Evolutionary conservation across 805 yeast genomes (phyloP).

Genomic region (Yarrowia divulgata): DNA sequence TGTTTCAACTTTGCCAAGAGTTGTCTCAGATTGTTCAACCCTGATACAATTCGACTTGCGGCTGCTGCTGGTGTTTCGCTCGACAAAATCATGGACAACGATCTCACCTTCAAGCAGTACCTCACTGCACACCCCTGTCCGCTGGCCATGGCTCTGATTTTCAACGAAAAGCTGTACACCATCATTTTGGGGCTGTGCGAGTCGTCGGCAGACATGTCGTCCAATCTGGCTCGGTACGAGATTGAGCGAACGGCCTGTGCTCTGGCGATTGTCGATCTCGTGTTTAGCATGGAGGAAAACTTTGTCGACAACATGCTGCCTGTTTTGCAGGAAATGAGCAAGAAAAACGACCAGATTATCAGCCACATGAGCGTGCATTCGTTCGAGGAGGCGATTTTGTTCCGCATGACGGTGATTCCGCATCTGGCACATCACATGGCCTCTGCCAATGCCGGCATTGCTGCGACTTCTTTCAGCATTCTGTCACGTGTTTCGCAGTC

Average conservation of each 20-base stretch:
- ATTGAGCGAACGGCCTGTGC: conserved; percentile 42
- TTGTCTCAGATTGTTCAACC: conserved; percentile 60
- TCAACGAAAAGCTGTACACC: conserved; percentile 63
- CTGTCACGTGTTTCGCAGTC: conserved; percentile 60
- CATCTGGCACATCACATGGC: conserved; percentile 80
- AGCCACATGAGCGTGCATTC: conserved; percentile 49
- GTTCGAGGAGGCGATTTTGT: conserved; percentile 74
- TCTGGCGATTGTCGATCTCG: conserved; percentile 42
- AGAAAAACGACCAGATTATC: conserved; percentile 35
- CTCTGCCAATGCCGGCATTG: conserved; percentile 58
- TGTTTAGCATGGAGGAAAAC: conserved; percentile 58
- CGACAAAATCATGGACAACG: conserved; percentile 55
- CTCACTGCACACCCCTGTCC: conserved; percentile 75
- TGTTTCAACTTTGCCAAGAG: conserved; percentile 61
- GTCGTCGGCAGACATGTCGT: conserved; percentile 5
- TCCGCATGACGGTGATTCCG: conserved; percentile 73
- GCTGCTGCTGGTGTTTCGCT: conserved; percentile 60
- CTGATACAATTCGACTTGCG: conserved; percentile 59
- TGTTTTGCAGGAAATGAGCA: conserved; percentile 38
- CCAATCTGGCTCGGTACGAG: conserved; percentile 7
- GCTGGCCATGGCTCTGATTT: conserved; percentile 66
- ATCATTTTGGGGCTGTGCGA: conserved; percentile 60
- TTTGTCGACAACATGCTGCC: conserved; percentile 59
- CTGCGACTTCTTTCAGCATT: conserved; percentile 61
- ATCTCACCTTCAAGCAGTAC: conserved; percentile 57